Evolutionary conservation across 1,284 basidiomycete genomes (phyloP), one percentile per base, ranked within the genome.

Genomic region (Vanrija sp.): DNA sequence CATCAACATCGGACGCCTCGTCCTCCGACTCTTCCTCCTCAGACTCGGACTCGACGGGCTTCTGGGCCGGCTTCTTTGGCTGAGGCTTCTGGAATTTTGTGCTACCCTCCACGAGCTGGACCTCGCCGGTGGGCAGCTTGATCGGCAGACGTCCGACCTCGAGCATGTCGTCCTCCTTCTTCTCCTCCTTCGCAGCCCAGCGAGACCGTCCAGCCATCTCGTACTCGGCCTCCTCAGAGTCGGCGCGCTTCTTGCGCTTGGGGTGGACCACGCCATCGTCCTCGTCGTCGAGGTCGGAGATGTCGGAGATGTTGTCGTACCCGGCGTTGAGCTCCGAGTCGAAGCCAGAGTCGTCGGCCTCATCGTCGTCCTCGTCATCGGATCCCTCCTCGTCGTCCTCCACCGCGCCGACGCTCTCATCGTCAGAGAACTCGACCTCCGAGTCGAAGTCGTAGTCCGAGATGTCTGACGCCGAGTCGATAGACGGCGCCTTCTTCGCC

Each of bases 121-220:
- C 80, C 56, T 82, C 83, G 3, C 91, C 91, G 54, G 87, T 81
- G 4, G 85, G 80, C 3, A 93, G 79, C 72, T 94, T 95, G 69
- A 93, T 92, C 10, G 91, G 91, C 45, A 95, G 78, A 41, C 87
- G 81, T 49, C 83, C 80, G 46, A 92, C 82, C 49, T 81, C 69
- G 18, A 71, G 65, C 18, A 58, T 54, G 38, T 69, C 66, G 27
- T 64, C 64, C 19, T 66, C 62, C 19, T 64, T 61, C 9, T 65
- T 63, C n/a, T 56, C 47, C 15, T 64, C 62, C 37, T 52, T 41
- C 22, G 58, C 60, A 0, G 56, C 41, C 68, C 71, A 71, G 19
- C 67, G 60, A 15, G 61, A 45, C 12, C 71, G 59, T 3, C 65
- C 68, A 3, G 57, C 54, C 4, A 35, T 48, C 53, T 74, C 72